These are phyloP conservation scores for Leptodontidium sp. DNA, from an alignment of 2,329 filamentous ascomycete species.

Conservation along the genomic window DNA sequence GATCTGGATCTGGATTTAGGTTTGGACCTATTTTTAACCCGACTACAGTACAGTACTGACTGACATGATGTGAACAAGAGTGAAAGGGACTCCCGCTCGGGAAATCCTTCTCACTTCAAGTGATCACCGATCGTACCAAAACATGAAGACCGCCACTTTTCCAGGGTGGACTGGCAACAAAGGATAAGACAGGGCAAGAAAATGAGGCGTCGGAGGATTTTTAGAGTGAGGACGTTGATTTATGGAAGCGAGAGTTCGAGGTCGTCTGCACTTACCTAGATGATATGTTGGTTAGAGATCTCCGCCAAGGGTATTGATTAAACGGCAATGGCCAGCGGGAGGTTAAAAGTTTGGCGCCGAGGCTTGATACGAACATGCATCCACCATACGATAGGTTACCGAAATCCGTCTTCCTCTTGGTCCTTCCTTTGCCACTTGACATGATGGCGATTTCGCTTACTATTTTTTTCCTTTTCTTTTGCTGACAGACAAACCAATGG, in stretches of 20 bases:
- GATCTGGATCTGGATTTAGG: neutral
- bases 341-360: slow-evolving; percentile 7
- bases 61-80: neutral
- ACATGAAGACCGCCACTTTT: slow-evolving; percentile 3
- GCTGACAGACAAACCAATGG: neutral
- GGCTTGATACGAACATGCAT: slow-evolving; percentile 1
- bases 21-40: neutral
- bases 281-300: neutral
- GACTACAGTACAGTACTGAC: neutral
- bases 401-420: neutral
- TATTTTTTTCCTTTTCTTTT: neutral
- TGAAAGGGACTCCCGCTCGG: neutral
- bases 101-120: neutral
- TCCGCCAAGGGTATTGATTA: slow-evolving; percentile 14
- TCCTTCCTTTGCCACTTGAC: slow-evolving; percentile 8
- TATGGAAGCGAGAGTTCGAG: slow-evolving; percentile 11
- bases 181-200: neutral
- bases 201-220: neutral
- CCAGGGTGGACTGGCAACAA: neutral
- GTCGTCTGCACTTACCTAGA: slow-evolving; percentile 11
- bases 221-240: slow-evolving; percentile 8
- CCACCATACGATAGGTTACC: neutral
- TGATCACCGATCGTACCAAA: neutral
- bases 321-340: neutral
- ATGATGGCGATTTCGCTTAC: neutral